Evolutionary conservation across 2,329 filamentous ascomycete species (phyloP).

Genomic region (Clonostachys rosea): DNA sequence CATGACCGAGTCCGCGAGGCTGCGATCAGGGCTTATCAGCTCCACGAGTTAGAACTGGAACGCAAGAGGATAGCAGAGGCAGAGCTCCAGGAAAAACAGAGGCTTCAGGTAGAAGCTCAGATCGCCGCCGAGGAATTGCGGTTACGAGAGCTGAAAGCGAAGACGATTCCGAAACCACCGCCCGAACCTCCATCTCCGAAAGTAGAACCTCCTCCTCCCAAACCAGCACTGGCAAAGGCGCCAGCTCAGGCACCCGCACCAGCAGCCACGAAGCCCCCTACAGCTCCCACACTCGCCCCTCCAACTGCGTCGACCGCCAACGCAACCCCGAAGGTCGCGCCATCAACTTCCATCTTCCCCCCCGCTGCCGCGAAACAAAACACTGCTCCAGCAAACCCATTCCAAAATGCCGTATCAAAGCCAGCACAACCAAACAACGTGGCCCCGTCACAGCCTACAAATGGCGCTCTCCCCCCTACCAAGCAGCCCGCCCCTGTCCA

Average conservation of each 20-base stretch:
- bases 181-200: constrained; percentile 17
- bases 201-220: constrained; percentile 5
- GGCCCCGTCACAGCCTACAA: constrained; percentile 13
- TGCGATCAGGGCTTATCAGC: constrained; percentile 41
- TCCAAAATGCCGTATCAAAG: not conserved
- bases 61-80: constrained; percentile 34
- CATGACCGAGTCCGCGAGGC: constrained; percentile 59
- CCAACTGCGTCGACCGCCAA: constrained; percentile 6
- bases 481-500: too few relatives aligned
- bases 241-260: constrained; percentile 3
- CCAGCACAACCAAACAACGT: constrained; percentile 9
- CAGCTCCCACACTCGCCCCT: not conserved
- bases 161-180: constrained; percentile 36
- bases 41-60: constrained; percentile 40
- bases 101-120: constrained; percentile 35
- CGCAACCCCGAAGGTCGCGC: too few relatives aligned
- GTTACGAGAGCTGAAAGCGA: constrained; percentile 40
- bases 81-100: constrained; percentile 40
- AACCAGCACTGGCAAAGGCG: constrained; percentile 3
- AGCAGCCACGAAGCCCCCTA: constrained; percentile 1
- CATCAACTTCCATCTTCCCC: not conserved
- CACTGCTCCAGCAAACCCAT: too few relatives aligned
- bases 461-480: constrained; percentile 6
- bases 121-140: constrained; percentile 41
- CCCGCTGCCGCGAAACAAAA: not conserved